Percentiles rank a stretch among this genome's conserved stretches.
phyloP scores from a whole-genome alignment of 2,329 filamentous ascomycete genomes.

The Emericellopsis cladophorae region DNA sequence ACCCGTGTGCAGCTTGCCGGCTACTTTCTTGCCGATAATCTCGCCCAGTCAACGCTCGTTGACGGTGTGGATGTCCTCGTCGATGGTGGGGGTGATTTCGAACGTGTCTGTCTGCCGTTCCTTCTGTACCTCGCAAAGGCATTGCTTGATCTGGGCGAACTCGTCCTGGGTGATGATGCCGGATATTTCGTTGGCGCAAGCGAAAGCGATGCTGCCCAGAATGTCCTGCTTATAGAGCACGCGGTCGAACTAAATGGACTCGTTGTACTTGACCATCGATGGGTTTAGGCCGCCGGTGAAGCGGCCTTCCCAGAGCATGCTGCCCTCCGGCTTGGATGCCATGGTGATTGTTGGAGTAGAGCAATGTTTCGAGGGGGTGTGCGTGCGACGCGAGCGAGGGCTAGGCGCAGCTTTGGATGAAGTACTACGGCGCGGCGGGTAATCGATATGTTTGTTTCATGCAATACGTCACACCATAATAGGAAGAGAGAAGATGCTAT shows the following conservation, averaged over 20 bases:
- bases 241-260: slow-evolving; percentile 64
- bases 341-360: background rate
- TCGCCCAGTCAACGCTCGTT: too few species aligned
- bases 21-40: too few species aligned
- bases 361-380: too few species aligned
- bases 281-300: slow-evolving; percentile 66
- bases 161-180: slow-evolving; percentile 63
- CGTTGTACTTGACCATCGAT: slow-evolving; percentile 78
- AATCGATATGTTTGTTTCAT: too few species aligned
- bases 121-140: slow-evolving; percentile 44
- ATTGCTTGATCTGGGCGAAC: slow-evolving; percentile 61
- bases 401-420: too few species aligned
- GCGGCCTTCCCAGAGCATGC: slow-evolving; percentile 33
- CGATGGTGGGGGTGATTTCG: slow-evolving; percentile 36
- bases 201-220: slow-evolving; percentile 68
- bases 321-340: background rate
- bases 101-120: slow-evolving; percentile 43
- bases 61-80: too few species aligned
- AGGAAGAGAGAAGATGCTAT: too few species aligned
- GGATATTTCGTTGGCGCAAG: slow-evolving; percentile 66
- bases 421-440: too few species aligned
- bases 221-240: slow-evolving; percentile 73
- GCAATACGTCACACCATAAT: too few species aligned
- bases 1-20: too few species aligned
- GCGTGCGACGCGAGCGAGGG: too few species aligned